phyloP scores from a whole-genome alignment of 2,329 filamentous ascomycete species.

The Kalaharituber pfeilii region DNA sequence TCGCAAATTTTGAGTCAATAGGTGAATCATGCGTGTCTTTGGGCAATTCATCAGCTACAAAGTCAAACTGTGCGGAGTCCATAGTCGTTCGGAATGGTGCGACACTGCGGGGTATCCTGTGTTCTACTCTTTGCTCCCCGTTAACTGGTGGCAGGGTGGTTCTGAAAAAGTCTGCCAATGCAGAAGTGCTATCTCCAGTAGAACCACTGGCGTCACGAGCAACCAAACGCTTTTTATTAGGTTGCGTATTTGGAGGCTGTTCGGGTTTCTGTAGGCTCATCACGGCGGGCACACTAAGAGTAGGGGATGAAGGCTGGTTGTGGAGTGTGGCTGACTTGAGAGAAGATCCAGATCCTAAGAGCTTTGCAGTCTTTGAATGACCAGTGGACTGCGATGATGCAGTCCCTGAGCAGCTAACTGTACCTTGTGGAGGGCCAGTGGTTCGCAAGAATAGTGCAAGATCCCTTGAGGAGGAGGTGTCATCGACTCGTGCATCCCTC shows the following conservation, averaged over 20 bases:
- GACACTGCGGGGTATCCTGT: constrained; percentile 59
- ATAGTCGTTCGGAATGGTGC: constrained; percentile 72
- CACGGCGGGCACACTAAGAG: not conserved
- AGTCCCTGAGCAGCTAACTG: not conserved
- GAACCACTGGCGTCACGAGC: constrained; percentile 49
- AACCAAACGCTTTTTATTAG: constrained; percentile 31
- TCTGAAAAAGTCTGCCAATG: constrained; percentile 89
- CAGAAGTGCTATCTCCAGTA: constrained; percentile 51
- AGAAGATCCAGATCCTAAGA: not conserved
- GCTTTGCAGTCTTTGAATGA: not conserved
- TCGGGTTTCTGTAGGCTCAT: not conserved
- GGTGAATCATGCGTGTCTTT: not conserved
- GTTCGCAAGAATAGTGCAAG: constrained; percentile 81
- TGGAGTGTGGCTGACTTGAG: not conserved
- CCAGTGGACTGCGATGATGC: not conserved
- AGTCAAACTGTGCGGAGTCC: constrained; percentile 54
- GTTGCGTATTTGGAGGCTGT: not conserved
- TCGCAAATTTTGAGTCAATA: constrained; percentile 9
- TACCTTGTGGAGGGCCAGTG: constrained; percentile 39
- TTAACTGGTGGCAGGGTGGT: constrained; percentile 36
- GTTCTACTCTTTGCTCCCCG: constrained; percentile 7
- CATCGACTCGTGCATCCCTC: constrained; percentile 52
- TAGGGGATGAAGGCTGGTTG: not conserved
- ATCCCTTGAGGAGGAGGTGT: constrained; percentile 52
- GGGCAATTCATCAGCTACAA: constrained; percentile 9